These are phyloP conservation scores for Saccharomycopsis hybrid DNA, from an alignment of 1,139 yeast species.

Conservation along the genomic window DNA sequence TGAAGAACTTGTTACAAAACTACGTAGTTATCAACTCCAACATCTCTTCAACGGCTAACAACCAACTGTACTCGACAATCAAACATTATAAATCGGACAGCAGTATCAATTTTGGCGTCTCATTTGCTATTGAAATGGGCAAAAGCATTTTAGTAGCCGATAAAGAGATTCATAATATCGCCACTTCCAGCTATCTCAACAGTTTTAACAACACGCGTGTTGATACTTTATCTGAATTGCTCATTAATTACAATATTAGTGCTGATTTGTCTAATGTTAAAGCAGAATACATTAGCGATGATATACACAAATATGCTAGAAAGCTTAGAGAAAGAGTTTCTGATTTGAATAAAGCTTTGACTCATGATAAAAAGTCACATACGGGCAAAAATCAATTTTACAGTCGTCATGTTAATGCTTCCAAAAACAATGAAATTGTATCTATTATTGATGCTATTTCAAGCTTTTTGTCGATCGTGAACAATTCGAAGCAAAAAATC, in stretches of 20 bases:
- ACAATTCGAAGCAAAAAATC: neutral
- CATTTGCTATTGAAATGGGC: constrained; percentile 87
- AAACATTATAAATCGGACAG: constrained; percentile 19
- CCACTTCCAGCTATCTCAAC: constrained; percentile 16
- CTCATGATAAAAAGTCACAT: neutral
- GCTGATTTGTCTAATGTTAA: constrained; percentile 9
- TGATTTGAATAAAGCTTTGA: neutral
- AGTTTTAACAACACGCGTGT: constrained; percentile 24
- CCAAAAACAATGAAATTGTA: constrained; percentile 6
- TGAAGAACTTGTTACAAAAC: constrained; percentile 69
- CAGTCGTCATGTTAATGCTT: neutral
- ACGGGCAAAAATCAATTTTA: neutral
- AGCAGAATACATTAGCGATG: neutral
- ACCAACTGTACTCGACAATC: constrained; percentile 2
- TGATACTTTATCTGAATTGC: constrained; percentile 64
- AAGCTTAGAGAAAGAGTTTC: neutral
- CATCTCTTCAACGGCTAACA: constrained; percentile 4
- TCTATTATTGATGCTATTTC: constrained; percentile 10
- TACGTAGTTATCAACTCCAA: constrained; percentile 47
- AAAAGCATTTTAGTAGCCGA: constrained; percentile 63
- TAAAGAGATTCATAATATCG: constrained; percentile 36
- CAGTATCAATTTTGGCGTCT: constrained; percentile 67
- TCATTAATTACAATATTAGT: constrained; percentile 54
- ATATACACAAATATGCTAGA: neutral
- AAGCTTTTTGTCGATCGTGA: constrained; percentile 6